These are phyloP conservation scores for Blepharisma japonicum DNA, from an alignment of 73 alveolate species.

Conservation along the genomic window DNA sequence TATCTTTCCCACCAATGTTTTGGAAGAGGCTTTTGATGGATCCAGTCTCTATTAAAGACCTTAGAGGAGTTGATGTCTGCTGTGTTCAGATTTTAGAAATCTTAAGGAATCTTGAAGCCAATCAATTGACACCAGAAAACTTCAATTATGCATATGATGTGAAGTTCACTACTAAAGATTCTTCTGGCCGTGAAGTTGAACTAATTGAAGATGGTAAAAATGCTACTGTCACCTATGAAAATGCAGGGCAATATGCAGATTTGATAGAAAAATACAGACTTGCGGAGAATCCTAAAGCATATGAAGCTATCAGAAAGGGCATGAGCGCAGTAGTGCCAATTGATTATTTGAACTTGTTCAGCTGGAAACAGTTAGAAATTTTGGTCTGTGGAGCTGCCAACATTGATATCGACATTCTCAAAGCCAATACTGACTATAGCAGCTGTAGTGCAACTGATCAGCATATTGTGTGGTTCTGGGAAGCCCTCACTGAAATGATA, in stretches of 20 bases:
- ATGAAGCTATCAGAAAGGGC: constrained; percentile 75
- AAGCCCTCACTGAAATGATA: constrained; percentile 57
- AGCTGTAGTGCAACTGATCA: constrained; percentile 66
- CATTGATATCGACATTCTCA: constrained; percentile 70
- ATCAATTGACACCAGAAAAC: constrained; percentile 34
- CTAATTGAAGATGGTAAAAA: constrained; percentile 61
- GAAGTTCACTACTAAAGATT: constrained; percentile 63
- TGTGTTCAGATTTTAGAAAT: constrained; percentile 64
- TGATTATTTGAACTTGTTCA: constrained; percentile 53
- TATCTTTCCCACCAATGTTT: constrained; percentile 76
- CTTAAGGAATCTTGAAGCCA: constrained; percentile 50
- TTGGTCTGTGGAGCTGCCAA: constrained; percentile 85
- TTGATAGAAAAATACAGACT: constrained; percentile 57
- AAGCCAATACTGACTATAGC: constrained; percentile 73
- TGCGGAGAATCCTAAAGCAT: constrained; percentile 60
- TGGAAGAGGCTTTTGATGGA: constrained; percentile 82
- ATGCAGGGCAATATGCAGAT: constrained; percentile 54
- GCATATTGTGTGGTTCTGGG: constrained; percentile 70
- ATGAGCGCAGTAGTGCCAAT: constrained; percentile 68
- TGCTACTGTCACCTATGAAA: constrained; percentile 53
- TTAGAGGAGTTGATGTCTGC: constrained; percentile 64
- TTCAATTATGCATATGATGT: constrained; percentile 35
- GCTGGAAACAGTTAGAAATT: constrained; percentile 83
- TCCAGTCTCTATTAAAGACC: constrained; percentile 58
- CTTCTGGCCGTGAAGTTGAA: constrained; percentile 76